Conservation (phyloP, 2,329 filamentous ascomycete species). For the Trichoderma semiorbis region DNA sequence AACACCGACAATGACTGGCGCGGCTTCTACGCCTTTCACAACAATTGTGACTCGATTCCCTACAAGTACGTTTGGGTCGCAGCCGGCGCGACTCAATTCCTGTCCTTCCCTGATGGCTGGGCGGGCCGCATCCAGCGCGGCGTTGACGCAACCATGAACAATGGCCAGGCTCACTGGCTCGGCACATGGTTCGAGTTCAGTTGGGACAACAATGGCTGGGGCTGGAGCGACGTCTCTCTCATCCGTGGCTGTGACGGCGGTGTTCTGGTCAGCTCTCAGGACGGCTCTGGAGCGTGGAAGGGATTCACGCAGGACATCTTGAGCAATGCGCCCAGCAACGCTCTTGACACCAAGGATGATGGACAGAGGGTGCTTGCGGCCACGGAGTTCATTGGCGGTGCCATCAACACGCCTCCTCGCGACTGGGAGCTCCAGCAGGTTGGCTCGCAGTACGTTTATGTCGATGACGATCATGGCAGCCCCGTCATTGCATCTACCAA, state of each 20-base stretch:
- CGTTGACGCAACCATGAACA: conserved; percentile 25
- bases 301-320: conserved; percentile 27
- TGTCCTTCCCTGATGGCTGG: conserved; percentile 26
- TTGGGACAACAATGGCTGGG: conserved; percentile 23
- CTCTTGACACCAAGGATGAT: conserved; percentile 7
- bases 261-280: conserved; percentile 23
- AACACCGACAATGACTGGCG: not conserved
- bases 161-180: conserved; percentile 25
- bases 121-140: conserved; percentile 28
- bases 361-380: conserved; percentile 26
- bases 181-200: conserved; percentile 29
- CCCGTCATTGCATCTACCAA: conserved; percentile 26
- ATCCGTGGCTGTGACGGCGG: conserved; percentile 29
- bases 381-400: conserved; percentile 24
- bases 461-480: conserved; percentile 27
- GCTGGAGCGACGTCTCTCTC: conserved; percentile 29
- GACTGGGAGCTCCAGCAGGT: conserved; percentile 25
- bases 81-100: conserved; percentile 22
- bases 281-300: conserved; percentile 25
- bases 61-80: not conserved
- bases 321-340: conserved; percentile 23
- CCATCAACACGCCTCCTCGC: conserved; percentile 23
- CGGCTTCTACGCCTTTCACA: not conserved
- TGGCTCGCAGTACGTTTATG: conserved; percentile 25
- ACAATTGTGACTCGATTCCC: not conserved